Conservation (phyloP, 768 basidiomycete genomes). For the Rhodosporidiobolus odoratus region DNA sequence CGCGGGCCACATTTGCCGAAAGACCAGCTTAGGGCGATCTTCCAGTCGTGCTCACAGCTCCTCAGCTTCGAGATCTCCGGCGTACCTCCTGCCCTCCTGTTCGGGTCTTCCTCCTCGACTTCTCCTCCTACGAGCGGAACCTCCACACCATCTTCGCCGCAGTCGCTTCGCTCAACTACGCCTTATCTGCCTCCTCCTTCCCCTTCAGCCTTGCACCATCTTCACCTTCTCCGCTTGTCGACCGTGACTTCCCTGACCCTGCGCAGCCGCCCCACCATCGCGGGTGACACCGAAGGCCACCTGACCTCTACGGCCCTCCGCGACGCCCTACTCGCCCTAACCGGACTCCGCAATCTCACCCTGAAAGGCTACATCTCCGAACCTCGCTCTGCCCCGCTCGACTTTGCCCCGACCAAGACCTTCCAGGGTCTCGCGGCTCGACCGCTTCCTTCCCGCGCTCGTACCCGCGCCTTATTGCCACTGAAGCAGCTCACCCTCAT, state of each 20-base stretch:
- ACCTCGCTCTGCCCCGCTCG: neutral
- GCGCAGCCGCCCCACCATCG: neutral
- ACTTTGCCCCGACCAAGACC: constrained; percentile 19
- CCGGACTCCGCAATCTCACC: constrained; percentile 3
- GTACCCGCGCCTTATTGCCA: constrained; percentile 2
- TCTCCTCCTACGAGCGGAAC: neutral
- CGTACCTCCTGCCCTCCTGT: constrained; percentile 7
- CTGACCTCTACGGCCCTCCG: constrained; percentile 4
- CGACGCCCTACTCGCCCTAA: constrained; percentile 24
- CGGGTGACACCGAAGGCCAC: neutral
- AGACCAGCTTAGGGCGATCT: constrained; percentile 21
- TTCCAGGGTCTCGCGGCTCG: neutral
- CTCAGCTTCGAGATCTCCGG: constrained; percentile 26
- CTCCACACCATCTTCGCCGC: neutral
- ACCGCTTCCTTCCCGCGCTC: constrained; percentile 10
- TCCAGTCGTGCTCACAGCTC: constrained; percentile 20
- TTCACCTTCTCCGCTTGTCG: constrained; percentile 27
- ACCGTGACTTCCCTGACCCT: constrained; percentile 12
- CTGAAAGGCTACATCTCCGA: constrained; percentile 19
- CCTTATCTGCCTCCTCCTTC: neutral
- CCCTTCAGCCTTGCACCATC: constrained; percentile 13
- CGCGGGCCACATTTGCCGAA: neutral
- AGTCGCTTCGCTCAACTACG: too few relatives aligned
- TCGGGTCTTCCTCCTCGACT: neutral
- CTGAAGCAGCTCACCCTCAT: constrained; percentile 3